Evolutionary conservation across 371 early-diverging fungal species (phyloP), one percentile per base, ranked within the genome.

Genomic region (Saksenaea oblongispora): DNA sequence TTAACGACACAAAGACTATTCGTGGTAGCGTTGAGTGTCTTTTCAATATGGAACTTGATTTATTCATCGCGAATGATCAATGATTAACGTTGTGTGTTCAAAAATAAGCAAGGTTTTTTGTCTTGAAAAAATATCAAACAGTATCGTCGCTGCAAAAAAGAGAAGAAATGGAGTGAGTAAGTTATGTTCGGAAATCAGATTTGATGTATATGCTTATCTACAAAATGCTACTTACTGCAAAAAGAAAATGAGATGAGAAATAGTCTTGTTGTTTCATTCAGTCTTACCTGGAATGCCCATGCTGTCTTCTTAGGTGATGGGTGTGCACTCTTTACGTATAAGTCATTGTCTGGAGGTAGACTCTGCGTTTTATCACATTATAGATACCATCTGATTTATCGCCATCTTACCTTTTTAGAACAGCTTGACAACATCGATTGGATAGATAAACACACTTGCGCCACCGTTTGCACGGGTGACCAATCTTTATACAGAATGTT

Each of bases 401-500:
- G 10, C 36, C 26, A 14, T 17, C 36, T 59, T 62, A 81, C 93
- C 84, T 95, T 93, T 64, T 88, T 85, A 54, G 84, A 84, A 71
- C 92, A 93, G 70, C 91, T 89, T 26, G 94, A 93, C 28, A 99
- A 76, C 92, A 98, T 94, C 53, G 94, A 94, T 47, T 91, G 88
- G 51, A 99, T 93, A 0, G 94, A 93, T 57, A 98, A 75, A 56
- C 97, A 94, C n/a, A 99, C 92, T 26, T 95, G 88, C 15, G 91
- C 86, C 36, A 95, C 94, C 3, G 98, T 97, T 62, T 97, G 87
- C 0, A 97, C 98, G 1, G 98, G 98, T 22, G 90, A 89, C 98
- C 98, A 99, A 55, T 95, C 90, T 65, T 91, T 89, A 76, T 96
- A 97, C 31, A 98, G 84, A 54, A 98, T 97, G 63, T 95, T 95